Percentiles rank a stretch among this genome's conserved stretches.
Evolutionary conservation across 2,329 filamentous ascomycete species (phyloP).

Genomic region (Fusarium ramigenum): DNA sequence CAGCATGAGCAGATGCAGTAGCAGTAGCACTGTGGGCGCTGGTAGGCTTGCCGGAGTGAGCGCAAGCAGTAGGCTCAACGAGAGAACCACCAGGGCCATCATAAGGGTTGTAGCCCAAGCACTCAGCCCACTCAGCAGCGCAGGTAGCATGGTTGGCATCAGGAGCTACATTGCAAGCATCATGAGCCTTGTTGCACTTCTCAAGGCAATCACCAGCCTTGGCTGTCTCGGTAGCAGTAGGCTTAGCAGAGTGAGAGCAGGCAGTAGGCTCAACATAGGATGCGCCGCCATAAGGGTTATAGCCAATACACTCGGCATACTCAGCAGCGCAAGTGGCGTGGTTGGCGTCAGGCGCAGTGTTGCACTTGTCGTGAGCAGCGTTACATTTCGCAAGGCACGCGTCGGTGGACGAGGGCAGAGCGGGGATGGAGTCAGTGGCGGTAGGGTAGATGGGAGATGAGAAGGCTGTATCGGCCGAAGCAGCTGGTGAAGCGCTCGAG

Average conservation of each 20-base stretch:
- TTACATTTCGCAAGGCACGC: slow-evolving; percentile 5
- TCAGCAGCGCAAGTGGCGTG: slow-evolving; percentile 1
- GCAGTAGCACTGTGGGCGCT: too few species aligned
- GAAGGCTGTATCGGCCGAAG: not conserved
- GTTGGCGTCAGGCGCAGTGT: not conserved
- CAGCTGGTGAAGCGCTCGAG: not conserved
- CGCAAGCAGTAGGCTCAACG: not conserved
- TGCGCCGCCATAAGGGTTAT: not conserved
- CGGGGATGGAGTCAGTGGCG: not conserved
- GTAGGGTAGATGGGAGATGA: slow-evolving; percentile 2
- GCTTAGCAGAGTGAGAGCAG: slow-evolving; percentile 1
- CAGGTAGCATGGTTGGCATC: slow-evolving; percentile 5
- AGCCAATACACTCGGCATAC: not conserved
- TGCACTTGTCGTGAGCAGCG: not conserved
- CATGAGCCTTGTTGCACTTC: slow-evolving; percentile 2
- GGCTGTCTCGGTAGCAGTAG: not conserved
- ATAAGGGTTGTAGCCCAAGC: slow-evolving; percentile 13
- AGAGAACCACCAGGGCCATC: not conserved
- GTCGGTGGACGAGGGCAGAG: not conserved
- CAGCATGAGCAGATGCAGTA: not conserved
- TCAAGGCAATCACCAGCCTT: not conserved
- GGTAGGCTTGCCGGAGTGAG: not conserved
- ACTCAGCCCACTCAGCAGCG: not conserved
- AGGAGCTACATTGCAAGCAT: not conserved
- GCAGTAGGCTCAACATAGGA: not conserved